Conservation (phyloP, 768 basidiomycete genomes). For the Boletus fagicola region DNA sequence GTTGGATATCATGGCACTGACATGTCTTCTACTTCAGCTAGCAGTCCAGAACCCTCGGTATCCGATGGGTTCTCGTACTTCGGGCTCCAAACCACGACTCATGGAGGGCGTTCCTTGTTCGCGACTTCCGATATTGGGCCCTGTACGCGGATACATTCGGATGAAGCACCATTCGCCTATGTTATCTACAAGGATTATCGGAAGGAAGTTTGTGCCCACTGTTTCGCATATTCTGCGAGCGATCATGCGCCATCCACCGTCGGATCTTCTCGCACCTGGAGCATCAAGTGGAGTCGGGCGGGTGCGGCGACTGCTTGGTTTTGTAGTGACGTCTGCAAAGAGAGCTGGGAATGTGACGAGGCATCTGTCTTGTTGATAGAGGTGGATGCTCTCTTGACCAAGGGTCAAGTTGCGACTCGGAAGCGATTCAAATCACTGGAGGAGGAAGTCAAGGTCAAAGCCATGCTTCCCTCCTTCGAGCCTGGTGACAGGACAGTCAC, state of each 20-base stretch:
- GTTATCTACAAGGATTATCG: constrained; percentile 62
- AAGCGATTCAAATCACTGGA: constrained; percentile 28
- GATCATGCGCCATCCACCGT: constrained; percentile 22
- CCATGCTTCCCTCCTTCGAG: constrained; percentile 14
- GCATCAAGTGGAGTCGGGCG: constrained; percentile 33
- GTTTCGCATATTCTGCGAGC: constrained; percentile 54
- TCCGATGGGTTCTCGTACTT: constrained; percentile 15
- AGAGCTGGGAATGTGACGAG: constrained; percentile 41
- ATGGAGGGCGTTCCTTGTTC: constrained; percentile 56
- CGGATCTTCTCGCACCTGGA: constrained; percentile 41
- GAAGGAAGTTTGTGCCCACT: constrained; percentile 64
- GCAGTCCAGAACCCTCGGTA: background rate
- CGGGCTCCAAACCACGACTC: constrained; percentile 35
- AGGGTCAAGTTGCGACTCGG: constrained; percentile 28
- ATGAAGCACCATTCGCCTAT: constrained; percentile 50
- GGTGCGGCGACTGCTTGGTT: constrained; percentile 51
- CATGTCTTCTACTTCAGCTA: no score
- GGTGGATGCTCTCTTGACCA: constrained; percentile 38
- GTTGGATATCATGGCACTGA: no score
- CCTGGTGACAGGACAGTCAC: constrained; percentile 31
- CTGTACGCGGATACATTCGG: constrained; percentile 44
- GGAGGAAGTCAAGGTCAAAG: constrained; percentile 23
- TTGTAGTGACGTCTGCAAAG: constrained; percentile 50
- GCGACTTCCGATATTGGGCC: constrained; percentile 42
- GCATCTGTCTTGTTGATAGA: constrained; percentile 32